These are phyloP conservation scores for Auxenochlorella pyrenoidosa DNA, from an alignment of 139 green algal genomes.

Conservation along the genomic window DNA sequence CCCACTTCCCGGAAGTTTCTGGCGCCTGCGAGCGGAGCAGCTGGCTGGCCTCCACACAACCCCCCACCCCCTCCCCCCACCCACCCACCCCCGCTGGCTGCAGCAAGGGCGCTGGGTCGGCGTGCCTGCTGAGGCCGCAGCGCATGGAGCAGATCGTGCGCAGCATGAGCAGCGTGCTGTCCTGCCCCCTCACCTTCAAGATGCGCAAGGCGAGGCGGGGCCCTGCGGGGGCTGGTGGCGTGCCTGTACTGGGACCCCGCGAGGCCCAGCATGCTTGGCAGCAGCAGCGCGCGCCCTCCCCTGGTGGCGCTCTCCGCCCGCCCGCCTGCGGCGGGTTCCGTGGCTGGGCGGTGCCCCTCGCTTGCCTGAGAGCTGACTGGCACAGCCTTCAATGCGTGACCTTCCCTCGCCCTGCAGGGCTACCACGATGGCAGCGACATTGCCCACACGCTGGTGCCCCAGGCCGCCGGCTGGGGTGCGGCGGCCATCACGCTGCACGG, in stretches of 20 bases:
- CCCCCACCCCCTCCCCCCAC: no score
- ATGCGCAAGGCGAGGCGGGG: slow-evolving; percentile 67
- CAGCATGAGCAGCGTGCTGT: slow-evolving; percentile 53
- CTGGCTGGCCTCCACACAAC: no score
- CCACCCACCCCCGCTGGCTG: background rate
- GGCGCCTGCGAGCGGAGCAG: background rate
- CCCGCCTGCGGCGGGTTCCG: no score
- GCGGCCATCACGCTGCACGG: slow-evolving; percentile 94
- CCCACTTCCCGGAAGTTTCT: no score
- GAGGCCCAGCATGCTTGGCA: no score
- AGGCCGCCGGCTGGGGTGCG: slow-evolving; percentile 77
- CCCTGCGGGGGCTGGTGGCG: no score
- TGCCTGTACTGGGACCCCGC: no score
- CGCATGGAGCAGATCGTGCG: slow-evolving; percentile 80
- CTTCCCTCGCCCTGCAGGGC: slow-evolving; percentile 55
- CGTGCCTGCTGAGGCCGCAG: slow-evolving; percentile 80
- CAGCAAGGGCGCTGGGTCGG: slow-evolving; percentile 73
- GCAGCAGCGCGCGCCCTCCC: background rate
- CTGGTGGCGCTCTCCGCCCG: no score
- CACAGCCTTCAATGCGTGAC: no score
- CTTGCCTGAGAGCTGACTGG: no score
- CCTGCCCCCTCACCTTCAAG: slow-evolving; percentile 91
- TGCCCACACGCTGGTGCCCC: slow-evolving; percentile 80
- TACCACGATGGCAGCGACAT: slow-evolving; percentile 78
- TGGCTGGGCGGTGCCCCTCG: no score